These are phyloP conservation scores for Fraxinus velutina DNA, from an alignment of 305 asterid species.

Conservation along the genomic window DNA sequence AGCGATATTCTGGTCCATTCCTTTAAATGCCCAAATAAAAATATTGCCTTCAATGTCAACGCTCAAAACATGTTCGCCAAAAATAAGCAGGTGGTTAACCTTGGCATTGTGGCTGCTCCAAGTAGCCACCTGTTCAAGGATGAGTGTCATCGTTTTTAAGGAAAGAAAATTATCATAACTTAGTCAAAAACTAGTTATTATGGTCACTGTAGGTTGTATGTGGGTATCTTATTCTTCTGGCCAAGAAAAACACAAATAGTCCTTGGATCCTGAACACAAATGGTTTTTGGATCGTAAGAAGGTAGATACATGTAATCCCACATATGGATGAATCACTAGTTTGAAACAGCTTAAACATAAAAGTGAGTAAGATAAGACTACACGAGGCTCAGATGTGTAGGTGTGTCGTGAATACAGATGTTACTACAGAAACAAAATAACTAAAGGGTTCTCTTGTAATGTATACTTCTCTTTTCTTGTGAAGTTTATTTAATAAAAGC, in stretches of 20 bases:
- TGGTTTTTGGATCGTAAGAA: background rate
- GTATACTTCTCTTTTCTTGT: background rate
- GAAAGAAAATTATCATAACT: conserved; percentile 9
- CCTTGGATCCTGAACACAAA: background rate
- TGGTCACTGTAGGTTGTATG: background rate
- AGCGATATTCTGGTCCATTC: conserved; percentile 42
- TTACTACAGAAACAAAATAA: background rate
- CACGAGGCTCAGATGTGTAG: background rate
- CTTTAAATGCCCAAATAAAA: conserved; percentile 87
- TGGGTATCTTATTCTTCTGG: background rate
- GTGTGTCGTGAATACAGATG: background rate
- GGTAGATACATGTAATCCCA: background rate
- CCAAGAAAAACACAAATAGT: background rate
- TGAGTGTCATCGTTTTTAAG: conserved; percentile 2
- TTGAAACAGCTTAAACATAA: background rate
- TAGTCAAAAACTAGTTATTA: background rate
- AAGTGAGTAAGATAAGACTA: background rate
- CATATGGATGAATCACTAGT: background rate
- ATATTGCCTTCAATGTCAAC: conserved; percentile 68
- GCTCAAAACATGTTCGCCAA: conserved; percentile 75
- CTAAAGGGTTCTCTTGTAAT: conserved; percentile 5
- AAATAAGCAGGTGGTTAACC: conserved; percentile 65
- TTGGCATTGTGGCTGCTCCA: conserved; percentile 75
- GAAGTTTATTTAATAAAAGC: background rate
- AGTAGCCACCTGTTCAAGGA: conserved; percentile 65